phyloP scores from a whole-genome alignment of 2,329 filamentous ascomycete species.

The Fusarium illudens region DNA sequence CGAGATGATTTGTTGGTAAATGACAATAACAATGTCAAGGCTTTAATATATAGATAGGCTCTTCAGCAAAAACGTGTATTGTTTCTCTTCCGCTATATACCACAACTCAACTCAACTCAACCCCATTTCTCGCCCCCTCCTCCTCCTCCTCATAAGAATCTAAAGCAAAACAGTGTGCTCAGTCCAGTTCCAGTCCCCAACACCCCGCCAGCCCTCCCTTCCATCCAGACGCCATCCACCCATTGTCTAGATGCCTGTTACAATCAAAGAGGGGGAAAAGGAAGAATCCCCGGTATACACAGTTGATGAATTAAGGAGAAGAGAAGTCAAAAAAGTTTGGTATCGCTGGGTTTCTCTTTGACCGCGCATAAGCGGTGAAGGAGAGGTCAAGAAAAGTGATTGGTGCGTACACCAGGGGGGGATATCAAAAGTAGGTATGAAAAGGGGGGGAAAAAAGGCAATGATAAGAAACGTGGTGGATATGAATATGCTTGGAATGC shows the following conservation, averaged over 20 bases:
- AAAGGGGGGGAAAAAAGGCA: conserved; percentile 6
- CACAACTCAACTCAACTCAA: background rate
- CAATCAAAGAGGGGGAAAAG: background rate
- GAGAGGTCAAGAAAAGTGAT: conserved; percentile 6
- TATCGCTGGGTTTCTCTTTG: conserved; percentile 28
- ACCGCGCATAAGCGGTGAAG: conserved; percentile 7
- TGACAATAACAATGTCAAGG: too few species aligned
- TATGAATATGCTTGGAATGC: conserved; percentile 11
- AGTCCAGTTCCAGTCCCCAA: too few species aligned
- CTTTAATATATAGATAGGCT: too few species aligned
- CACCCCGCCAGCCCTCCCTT: background rate
- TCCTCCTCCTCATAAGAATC: background rate
- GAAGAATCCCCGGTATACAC: conserved; percentile 4
- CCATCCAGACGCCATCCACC: conserved; percentile 34
- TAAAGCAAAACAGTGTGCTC: background rate
- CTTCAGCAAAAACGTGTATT: background rate
- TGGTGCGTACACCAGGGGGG: conserved; percentile 28
- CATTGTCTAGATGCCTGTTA: conserved; percentile 38
- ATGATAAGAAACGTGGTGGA: conserved; percentile 7
- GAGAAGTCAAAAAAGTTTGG: conserved; percentile 24
- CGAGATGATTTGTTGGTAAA: too few species aligned
- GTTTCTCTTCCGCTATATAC: conserved; percentile 12
- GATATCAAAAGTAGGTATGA: conserved; percentile 38
- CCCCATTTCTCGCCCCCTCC: too few species aligned
- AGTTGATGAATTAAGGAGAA: conserved; percentile 22